Evolutionary conservation across 2,329 filamentous ascomycete species (phyloP).

Genomic region (Alternaria sp.): DNA sequence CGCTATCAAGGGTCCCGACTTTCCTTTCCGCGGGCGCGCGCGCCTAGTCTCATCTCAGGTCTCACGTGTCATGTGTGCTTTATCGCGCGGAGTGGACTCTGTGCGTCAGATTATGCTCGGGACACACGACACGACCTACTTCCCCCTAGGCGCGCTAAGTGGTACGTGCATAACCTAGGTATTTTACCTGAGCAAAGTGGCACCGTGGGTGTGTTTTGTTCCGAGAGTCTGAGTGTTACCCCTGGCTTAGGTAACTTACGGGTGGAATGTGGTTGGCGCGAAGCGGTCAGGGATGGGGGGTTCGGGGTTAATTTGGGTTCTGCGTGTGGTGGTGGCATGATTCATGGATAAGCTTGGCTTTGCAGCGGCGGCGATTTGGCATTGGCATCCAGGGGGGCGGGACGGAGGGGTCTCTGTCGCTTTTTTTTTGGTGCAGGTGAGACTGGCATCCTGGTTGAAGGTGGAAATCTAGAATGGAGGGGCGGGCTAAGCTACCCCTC

Average conservation of each 20-base stretch:
- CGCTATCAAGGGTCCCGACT: neutral
- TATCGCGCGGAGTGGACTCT: neutral
- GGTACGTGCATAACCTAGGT: neutral
- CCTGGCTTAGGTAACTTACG: conserved; percentile 1
- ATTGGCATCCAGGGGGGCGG: neutral
- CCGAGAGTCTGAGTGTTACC: neutral
- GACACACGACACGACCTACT: neutral
- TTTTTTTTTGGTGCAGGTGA: neutral
- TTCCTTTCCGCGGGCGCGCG: neutral
- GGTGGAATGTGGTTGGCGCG: neutral
- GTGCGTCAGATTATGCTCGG: neutral
- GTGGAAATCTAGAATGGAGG: neutral
- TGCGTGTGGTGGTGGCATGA: neutral
- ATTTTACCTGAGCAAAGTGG: neutral
- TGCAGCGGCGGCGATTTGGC: neutral
- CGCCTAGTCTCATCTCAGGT: neutral
- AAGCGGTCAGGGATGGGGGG: neutral
- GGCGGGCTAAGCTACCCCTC: neutral
- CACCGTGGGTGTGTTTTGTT: neutral
- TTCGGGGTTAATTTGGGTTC: neutral
- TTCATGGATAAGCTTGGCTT: neutral
- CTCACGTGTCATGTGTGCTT: neutral
- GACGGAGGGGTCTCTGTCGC: neutral
- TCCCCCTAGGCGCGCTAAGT: neutral
- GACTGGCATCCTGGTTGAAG: neutral